Percentiles rank a stretch among this genome's conserved stretches.
These are phyloP conservation scores for Physcomitrellopsis africana DNA, from an alignment of 225 moss, liverwort and hornwort species.

Conservation along the genomic window DNA sequence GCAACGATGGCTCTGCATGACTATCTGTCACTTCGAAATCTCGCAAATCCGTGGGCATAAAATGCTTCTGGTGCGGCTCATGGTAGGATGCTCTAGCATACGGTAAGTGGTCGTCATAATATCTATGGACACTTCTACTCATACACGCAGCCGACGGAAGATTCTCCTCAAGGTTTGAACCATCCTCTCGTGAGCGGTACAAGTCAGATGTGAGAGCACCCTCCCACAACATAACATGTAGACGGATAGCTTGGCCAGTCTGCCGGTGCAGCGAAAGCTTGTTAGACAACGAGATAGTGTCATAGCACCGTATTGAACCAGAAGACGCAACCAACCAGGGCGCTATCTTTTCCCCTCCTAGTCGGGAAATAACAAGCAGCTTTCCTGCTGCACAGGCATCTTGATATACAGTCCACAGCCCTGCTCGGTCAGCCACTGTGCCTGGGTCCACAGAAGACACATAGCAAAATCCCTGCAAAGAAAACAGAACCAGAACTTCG, in stretches of 20 bases:
- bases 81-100: constrained; percentile 12
- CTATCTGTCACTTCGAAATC: constrained; percentile 36
- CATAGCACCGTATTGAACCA: constrained; percentile 54
- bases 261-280: constrained; percentile 59
- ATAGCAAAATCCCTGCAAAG: constrained; percentile 59
- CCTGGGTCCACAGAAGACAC: constrained; percentile 57
- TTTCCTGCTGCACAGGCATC: constrained; percentile 55
- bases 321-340: constrained; percentile 56
- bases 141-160: constrained; percentile 32
- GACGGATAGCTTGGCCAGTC: constrained; percentile 49
- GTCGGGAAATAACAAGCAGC: constrained; percentile 53
- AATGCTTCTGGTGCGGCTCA: constrained; percentile 27
- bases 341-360: constrained; percentile 58
- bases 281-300: constrained; percentile 49
- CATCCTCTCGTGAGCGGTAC: constrained; percentile 36
- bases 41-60: constrained; percentile 23
- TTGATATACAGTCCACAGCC: constrained; percentile 51
- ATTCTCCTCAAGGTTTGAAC: constrained; percentile 33
- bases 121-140: constrained; percentile 15
- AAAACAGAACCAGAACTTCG: constrained; percentile 7
- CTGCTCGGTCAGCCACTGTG: constrained; percentile 59
- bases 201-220: constrained; percentile 50
- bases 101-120: constrained; percentile 15
- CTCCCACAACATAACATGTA: constrained; percentile 63
- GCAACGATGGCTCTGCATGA: constrained; percentile 41